Evolutionary conservation across 78 protist genomes (phyloP).

Genomic region (Dictyostelium capitatum): DNA sequence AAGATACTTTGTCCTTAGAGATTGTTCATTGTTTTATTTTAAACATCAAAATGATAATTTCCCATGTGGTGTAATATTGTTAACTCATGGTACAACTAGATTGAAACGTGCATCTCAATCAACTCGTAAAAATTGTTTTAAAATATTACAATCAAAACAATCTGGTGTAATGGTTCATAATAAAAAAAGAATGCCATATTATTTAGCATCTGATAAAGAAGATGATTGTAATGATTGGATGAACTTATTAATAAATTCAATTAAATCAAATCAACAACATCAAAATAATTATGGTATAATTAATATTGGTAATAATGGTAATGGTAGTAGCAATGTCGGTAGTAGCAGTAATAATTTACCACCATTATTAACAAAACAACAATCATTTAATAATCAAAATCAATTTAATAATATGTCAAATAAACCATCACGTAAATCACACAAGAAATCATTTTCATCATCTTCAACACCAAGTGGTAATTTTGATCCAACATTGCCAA

Average conservation of each 20-base stretch:
- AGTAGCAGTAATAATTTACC: neutral
- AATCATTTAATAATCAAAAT: neutral
- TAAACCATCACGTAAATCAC: slow-evolving; percentile 9
- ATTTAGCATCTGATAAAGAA: slow-evolving; percentile 54
- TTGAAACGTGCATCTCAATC: slow-evolving; percentile 25
- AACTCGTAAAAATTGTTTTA: slow-evolving; percentile 57
- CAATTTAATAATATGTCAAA: neutral
- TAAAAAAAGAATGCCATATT: slow-evolving; percentile 40
- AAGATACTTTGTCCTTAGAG: slow-evolving; percentile 61
- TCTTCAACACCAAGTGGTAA: slow-evolving; percentile 1
- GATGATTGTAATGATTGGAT: slow-evolving; percentile 64
- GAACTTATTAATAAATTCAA: neutral
- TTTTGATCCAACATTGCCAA: neutral
- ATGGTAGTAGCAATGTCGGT: neutral
- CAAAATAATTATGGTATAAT: slow-evolving; percentile 14
- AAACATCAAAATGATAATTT: slow-evolving; percentile 63
- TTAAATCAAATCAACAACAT: neutral
- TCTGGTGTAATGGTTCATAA: neutral
- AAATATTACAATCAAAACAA: slow-evolving; percentile 35
- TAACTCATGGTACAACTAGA: neutral
- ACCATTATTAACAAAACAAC: neutral
- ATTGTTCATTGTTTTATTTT: slow-evolving; percentile 57
- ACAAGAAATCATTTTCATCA: slow-evolving; percentile 25
- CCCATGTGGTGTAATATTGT: slow-evolving; percentile 70
- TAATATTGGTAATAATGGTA: neutral